phyloP scores from a whole-genome alignment of 371 early-diverging fungal genomes.

The Mortierella sp. region DNA sequence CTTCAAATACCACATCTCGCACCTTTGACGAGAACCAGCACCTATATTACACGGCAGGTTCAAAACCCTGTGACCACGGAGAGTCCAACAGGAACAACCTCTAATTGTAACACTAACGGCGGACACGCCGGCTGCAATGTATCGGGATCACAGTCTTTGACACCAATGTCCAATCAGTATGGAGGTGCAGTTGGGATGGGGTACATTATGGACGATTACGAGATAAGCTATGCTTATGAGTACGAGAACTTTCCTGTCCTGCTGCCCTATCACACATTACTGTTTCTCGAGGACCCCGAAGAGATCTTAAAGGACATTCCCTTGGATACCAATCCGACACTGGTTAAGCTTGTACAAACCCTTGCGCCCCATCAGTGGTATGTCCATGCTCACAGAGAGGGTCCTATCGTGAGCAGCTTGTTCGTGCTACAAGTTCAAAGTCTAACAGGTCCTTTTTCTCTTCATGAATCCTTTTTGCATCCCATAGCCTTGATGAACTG shows the following conservation, averaged over 20 bases:
- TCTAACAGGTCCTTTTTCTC: no score
- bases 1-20: slow-evolving; percentile 71
- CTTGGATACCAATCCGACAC: slow-evolving; percentile 84
- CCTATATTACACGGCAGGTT: slow-evolving; percentile 21
- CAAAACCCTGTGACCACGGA: slow-evolving; percentile 8
- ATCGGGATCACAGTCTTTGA: slow-evolving; percentile 38
- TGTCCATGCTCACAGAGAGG: background rate
- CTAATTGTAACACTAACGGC: slow-evolving; percentile 9
- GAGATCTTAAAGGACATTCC: slow-evolving; percentile 83
- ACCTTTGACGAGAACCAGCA: slow-evolving; percentile 28
- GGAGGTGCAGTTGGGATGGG: slow-evolving; percentile 40
- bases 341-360: slow-evolving; percentile 87
- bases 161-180: slow-evolving; percentile 26
- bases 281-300: slow-evolving; percentile 86
- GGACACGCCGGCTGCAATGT: slow-evolving; percentile 2
- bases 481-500: slow-evolving; percentile 83
- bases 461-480: no score
- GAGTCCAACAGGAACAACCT: slow-evolving; percentile 17
- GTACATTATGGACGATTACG: slow-evolving; percentile 55
- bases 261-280: slow-evolving; percentile 86
- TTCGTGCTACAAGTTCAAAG: no score
- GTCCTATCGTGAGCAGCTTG: no score
- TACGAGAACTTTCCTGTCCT: slow-evolving; percentile 77
- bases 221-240: slow-evolving; percentile 64
- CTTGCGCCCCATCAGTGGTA: slow-evolving; percentile 88